Evolutionary conservation across 2,329 filamentous ascomycete genomes (phyloP).

Genomic region (Fusarium sp.): DNA sequence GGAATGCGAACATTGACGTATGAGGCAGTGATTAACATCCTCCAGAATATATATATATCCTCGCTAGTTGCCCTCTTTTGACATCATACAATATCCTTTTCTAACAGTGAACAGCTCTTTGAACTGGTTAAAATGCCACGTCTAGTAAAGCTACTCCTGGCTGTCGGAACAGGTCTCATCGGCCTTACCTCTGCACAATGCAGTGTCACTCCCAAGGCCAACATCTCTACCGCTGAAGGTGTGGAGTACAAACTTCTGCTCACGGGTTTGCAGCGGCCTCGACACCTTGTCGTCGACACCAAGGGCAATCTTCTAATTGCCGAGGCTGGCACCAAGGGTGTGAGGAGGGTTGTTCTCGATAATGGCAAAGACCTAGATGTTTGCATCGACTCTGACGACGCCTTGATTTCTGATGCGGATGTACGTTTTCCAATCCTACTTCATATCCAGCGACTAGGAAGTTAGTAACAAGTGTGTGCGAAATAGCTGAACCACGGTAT

Average conservation of each 20-base stretch:
- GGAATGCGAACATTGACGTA: too few species aligned
- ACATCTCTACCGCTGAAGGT: slow-evolving; percentile 9
- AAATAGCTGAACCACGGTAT: slow-evolving; percentile 18
- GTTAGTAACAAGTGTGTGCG: neutral
- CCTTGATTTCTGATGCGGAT: slow-evolving; percentile 4
- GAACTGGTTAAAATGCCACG: neutral
- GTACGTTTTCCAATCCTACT: neutral
- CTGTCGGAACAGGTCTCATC: neutral
- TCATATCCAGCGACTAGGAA: fast-evolving
- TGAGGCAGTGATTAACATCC: too few species aligned
- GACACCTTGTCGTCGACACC: slow-evolving; percentile 9
- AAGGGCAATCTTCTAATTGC: slow-evolving; percentile 13
- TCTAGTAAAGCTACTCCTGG: slow-evolving; percentile 7
- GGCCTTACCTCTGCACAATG: slow-evolving; percentile 9
- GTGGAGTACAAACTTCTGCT: slow-evolving; percentile 5
- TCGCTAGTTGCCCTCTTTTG: too few species aligned
- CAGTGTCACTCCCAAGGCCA: neutral
- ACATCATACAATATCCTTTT: too few species aligned
- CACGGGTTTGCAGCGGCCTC: slow-evolving; percentile 4
- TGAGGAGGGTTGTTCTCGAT: slow-evolving; percentile 15
- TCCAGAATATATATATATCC: too few species aligned
- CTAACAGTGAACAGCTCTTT: neutral
- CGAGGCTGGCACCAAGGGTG: slow-evolving; percentile 4
- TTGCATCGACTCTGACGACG: slow-evolving; percentile 13
- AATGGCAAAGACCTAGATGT: slow-evolving; percentile 14